Evolutionary conservation across 108 stramenopile genomes (phyloP), one percentile per base, ranked within the genome.

Genomic region (Epipyxis sp.): DNA sequence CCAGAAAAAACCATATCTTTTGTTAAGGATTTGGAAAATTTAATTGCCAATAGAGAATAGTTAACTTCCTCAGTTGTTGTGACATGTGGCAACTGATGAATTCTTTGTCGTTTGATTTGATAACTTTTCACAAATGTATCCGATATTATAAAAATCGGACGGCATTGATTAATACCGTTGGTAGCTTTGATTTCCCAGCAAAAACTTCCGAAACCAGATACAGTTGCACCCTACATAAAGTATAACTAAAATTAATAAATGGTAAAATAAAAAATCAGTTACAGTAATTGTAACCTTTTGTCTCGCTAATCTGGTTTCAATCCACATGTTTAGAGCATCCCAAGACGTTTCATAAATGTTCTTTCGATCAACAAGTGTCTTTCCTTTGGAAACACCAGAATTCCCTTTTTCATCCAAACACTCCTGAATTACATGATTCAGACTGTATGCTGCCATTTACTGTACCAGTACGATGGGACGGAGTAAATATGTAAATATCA

Each of bases 1-100:
- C 71, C 71, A 27, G 71, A 39, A 42, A 74, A 74, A 10, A 74
- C 25, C 71, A 74, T 74, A 37, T 74, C 71, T 37, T 74, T 74
- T 3, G 71, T 74, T 32, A 74, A 42, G 25, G 34, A 6, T 37
- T 74, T 74, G 6, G 71, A 74, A 42, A 34, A 74, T 6, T 39
- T 6, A 42, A 74, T 74, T 6, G 71, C 71, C 34, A 74, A 37
- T 6, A 20, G 20, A 29, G 71, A 74, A 42, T 74, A 74, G 34
- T 74, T 74, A 27, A 74, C 34, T 32, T 74, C 71, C 25, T 74
- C 71, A 6, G 27, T 29, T 6, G 44, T 13, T 3, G 71, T 57
- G 3, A 74, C 10, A 10, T 74, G 44, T 6, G 71, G 44, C 13
- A 57, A 10, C 3, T 37, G 44, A 37, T 74, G 71, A 37, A 74